Conservation (phyloP, 2,329 filamentous ascomycete genomes). For the Ploettnerulaceae sp. region DNA sequence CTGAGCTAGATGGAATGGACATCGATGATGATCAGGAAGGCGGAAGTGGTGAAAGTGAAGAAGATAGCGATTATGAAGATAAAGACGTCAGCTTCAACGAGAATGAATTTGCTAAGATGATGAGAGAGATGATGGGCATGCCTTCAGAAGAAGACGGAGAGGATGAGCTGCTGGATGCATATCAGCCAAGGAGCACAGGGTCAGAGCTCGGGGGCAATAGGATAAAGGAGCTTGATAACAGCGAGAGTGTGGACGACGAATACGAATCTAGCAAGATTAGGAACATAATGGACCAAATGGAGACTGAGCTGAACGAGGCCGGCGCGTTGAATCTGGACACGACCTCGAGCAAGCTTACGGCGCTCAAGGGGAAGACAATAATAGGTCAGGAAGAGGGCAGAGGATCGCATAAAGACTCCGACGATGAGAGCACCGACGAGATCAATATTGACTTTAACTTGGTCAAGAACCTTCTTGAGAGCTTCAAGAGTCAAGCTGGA, state of each 20-base stretch:
- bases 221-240: slow-evolving; percentile 28
- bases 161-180: slow-evolving; percentile 1
- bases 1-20: slow-evolving; percentile 68
- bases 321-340: slow-evolving; percentile 58
- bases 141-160: slow-evolving; percentile 34
- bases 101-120: slow-evolving; percentile 77
- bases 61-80: slow-evolving; percentile 61
- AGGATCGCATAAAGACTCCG: slow-evolving; percentile 20
- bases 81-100: slow-evolving; percentile 79
- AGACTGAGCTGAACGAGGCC: slow-evolving; percentile 64
- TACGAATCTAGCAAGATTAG: slow-evolving; percentile 58
- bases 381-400: slow-evolving; percentile 18
- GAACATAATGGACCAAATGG: slow-evolving; percentile 63
- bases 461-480: slow-evolving; percentile 85
- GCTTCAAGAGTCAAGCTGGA: slow-evolving; percentile 85
- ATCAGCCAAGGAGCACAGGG: slow-evolving; percentile 11
- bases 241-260: slow-evolving; percentile 35
- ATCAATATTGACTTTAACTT: slow-evolving; percentile 81
- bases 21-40: slow-evolving; percentile 46
- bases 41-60: slow-evolving; percentile 46
- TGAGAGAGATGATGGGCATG: slow-evolving; percentile 86
- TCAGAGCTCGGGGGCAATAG: slow-evolving; percentile 8
- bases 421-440: slow-evolving; percentile 51
- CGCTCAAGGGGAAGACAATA: slow-evolving; percentile 28
- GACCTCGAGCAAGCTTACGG: slow-evolving; percentile 32